A percentile compares a stretch with the other conserved stretches of the same genome.
Evolutionary conservation across 768 basidiomycete genomes (phyloP).

Genomic region (Inosperma sp.): DNA sequence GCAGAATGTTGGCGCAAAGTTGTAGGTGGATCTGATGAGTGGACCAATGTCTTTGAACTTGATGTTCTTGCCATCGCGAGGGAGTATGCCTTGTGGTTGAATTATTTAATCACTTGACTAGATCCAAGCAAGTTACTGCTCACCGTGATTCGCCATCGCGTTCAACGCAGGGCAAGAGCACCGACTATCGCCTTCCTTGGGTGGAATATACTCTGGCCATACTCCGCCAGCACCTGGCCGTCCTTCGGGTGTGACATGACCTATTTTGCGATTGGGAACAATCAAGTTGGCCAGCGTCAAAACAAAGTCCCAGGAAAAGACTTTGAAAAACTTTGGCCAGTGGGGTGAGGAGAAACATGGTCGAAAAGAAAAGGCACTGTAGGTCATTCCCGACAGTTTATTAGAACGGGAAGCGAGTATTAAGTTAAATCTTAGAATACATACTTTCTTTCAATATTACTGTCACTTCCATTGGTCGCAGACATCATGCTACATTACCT

Average conservation of each 20-base stretch:
- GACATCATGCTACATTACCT: no score
- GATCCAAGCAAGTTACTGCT: slow-evolving; percentile 32
- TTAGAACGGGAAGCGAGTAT: no score
- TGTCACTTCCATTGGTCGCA: no score
- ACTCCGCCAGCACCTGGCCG: slow-evolving; percentile 52
- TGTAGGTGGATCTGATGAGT: slow-evolving; percentile 53
- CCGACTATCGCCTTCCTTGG: slow-evolving; percentile 61
- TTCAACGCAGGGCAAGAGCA: slow-evolving; percentile 73
- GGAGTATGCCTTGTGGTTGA: slow-evolving; percentile 46
- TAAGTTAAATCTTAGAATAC: no score
- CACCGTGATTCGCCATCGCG: slow-evolving; percentile 81
- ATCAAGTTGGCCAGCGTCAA: slow-evolving; percentile 51
- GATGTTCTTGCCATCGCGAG: slow-evolving; percentile 65
- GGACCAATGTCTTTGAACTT: slow-evolving; percentile 47
- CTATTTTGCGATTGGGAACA: slow-evolving; percentile 43
- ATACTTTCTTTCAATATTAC: no score
- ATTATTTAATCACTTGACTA: slow-evolving; percentile 14
- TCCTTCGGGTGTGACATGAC: slow-evolving; percentile 52
- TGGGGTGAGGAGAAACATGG: slow-evolving; percentile 25
- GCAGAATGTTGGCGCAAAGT: slow-evolving; percentile 66
- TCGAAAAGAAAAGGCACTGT: slow-evolving; percentile 8
- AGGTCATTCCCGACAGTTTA: no score
- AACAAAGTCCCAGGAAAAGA: slow-evolving; percentile 49
- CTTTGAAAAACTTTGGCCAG: slow-evolving; percentile 27
- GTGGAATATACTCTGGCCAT: slow-evolving; percentile 65